These are phyloP conservation scores for Blattamonas nauphoetae DNA, from an alignment of 78 protist species.

Conservation along the genomic window DNA sequence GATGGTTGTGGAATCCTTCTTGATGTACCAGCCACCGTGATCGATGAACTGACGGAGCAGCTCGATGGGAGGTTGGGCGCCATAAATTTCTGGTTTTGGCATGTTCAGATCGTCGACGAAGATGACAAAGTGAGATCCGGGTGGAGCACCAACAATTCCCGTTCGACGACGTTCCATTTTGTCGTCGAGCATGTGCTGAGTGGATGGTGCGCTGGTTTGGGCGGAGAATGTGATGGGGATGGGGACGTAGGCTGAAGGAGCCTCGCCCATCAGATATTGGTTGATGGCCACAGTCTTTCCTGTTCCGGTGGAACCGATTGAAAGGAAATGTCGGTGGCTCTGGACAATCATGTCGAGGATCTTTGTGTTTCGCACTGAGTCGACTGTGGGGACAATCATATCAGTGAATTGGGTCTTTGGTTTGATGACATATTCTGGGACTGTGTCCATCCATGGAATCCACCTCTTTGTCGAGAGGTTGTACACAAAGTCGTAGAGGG, in stretches of 20 bases:
- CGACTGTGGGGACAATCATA: slow-evolving; percentile 72
- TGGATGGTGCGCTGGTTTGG: slow-evolving; percentile 49
- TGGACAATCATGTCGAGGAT: slow-evolving; percentile 40
- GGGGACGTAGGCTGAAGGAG: slow-evolving; percentile 5
- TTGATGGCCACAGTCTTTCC: slow-evolving; percentile 59
- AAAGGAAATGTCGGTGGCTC: slow-evolving; percentile 17
- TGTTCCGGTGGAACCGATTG: slow-evolving; percentile 76
- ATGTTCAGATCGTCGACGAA: slow-evolving; percentile 75
- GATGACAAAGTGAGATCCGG: slow-evolving; percentile 37
- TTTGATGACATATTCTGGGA: slow-evolving; percentile 20
- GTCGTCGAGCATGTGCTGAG: slow-evolving; percentile 57
- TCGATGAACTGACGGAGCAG: slow-evolving; percentile 70
- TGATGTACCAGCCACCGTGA: slow-evolving; percentile 63
- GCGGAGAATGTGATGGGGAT: slow-evolving; percentile 51
- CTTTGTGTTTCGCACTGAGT: slow-evolving; percentile 57
- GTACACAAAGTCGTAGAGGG: slow-evolving; percentile 25
- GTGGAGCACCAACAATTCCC: slow-evolving; percentile 54
- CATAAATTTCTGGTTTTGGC: slow-evolving; percentile 61
- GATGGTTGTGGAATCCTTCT: slow-evolving; percentile 35
- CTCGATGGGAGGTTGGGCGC: slow-evolving; percentile 78
- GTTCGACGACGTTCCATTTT: slow-evolving; percentile 43
- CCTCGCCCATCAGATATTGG: slow-evolving; percentile 26
- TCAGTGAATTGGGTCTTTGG: slow-evolving; percentile 8
- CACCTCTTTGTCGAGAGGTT: slow-evolving; percentile 13
- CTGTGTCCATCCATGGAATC: slow-evolving; percentile 47